Percentiles rank a stretch among this genome's conserved stretches.
phyloP scores from a whole-genome alignment of 2,329 filamentous ascomycete species.

The Botrytis hyacinthi region DNA sequence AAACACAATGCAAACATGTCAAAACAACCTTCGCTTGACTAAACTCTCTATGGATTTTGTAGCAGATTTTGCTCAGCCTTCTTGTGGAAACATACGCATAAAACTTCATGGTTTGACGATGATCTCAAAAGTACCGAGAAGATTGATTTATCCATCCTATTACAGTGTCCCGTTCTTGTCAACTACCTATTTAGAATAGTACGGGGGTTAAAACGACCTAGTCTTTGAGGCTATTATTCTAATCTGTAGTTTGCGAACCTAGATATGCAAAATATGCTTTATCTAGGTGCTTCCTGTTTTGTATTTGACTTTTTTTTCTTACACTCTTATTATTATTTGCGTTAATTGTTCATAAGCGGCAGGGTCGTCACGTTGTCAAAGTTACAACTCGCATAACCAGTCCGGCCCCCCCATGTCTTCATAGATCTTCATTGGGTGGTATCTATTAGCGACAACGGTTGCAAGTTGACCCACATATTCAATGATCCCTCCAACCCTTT shows the following conservation, averaged over 20 bases:
- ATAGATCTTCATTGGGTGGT: conserved; percentile 16
- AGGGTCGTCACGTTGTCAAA: conserved; percentile 22
- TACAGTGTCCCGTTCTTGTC: conserved; percentile 2
- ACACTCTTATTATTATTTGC: not conserved
- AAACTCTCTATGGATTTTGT: conserved; percentile 11
- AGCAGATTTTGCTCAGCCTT: conserved; percentile 12
- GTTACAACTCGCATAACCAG: conserved; percentile 16
- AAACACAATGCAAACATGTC: conserved; percentile 8
- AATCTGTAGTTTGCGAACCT: not conserved
- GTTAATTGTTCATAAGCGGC: conserved; percentile 15
- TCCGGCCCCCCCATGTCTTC: conserved; percentile 16
- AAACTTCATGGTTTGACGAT: conserved; percentile 12
- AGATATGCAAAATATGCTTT: not conserved
- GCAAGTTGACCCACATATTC: conserved; percentile 26
- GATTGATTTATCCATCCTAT: not conserved
- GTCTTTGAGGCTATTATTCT: not conserved
- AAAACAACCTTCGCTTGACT: conserved; percentile 11
- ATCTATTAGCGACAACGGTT: conserved; percentile 22
- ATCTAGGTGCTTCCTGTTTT: not conserved
- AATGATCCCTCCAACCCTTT: conserved; percentile 24
- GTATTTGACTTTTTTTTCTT: conserved; percentile 1
- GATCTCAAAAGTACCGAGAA: conserved; percentile 10
- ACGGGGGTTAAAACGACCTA: conserved; percentile 9
- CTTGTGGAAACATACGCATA: conserved; percentile 3
- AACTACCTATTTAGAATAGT: not conserved